Conservation (phyloP, 1,139 yeast genomes). For the Sugiyamaella novakii region DNA sequence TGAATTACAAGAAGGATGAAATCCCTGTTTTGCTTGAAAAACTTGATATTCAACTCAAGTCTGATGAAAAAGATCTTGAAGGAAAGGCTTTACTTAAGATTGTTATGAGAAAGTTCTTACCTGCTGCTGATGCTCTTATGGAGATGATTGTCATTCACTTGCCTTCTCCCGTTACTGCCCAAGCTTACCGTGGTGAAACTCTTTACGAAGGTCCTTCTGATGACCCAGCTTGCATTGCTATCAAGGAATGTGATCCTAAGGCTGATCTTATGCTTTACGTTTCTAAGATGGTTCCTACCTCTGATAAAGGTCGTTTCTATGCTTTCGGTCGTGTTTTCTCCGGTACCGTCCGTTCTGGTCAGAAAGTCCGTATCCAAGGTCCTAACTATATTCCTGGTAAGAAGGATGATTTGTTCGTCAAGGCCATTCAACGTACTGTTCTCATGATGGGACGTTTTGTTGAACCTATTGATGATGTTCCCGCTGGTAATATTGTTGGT, state of each 20-base stretch:
- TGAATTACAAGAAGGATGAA: conserved; percentile 98
- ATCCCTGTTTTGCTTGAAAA: conserved; percentile 85
- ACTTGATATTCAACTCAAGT: conserved; percentile 87
- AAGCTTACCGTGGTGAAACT: conserved; percentile 98
- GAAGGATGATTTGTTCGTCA: conserved; percentile 96
- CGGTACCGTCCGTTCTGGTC: conserved; percentile 99
- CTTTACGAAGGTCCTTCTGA: conserved; percentile 99
- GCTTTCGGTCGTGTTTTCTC: conserved; percentile 99
- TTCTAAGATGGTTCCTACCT: conserved; percentile 99
- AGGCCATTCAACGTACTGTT: conserved; percentile 98
- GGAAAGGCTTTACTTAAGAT: conserved; percentile 98
- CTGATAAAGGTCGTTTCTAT: conserved; percentile 99
- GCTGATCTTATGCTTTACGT: conserved; percentile 99
- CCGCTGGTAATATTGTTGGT: conserved; percentile 99
- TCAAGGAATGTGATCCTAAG: conserved; percentile 97
- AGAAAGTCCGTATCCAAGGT: conserved; percentile 99
- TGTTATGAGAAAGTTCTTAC: conserved; percentile 99
- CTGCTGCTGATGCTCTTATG: conserved; percentile 99
- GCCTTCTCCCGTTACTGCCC: conserved; percentile 99
- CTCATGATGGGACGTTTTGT: conserved; percentile 99
- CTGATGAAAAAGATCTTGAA: conserved; percentile 95
- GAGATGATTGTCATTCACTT: conserved; percentile 98
- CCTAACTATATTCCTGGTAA: conserved; percentile 99
- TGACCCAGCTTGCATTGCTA: conserved; percentile 87
- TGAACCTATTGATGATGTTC: conserved; percentile 99